Base-by-base conservation (phyloP, 768 basidiomycete species). In the Hygrocybe punicea region DNA sequence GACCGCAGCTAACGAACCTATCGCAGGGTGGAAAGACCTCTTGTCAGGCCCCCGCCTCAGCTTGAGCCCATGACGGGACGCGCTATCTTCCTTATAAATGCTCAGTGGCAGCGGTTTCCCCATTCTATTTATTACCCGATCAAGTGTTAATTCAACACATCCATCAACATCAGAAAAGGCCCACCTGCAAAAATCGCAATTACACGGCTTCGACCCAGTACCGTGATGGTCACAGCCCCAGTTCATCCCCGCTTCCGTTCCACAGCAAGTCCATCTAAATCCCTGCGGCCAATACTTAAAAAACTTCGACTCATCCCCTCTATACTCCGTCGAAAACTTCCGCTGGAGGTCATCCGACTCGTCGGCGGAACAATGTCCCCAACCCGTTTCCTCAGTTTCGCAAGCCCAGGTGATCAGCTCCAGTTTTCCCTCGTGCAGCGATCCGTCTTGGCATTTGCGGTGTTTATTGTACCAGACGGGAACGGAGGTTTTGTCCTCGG, bases 171-270 rank as follows among this genome's bases (percentile, higher is more conserved):
- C 33, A 6, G 23, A 44, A 47, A 51, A 47, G n/a, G n/a, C 10
- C 10, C 21, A 73, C 73, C 64, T 67, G 72, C 73, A 76, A 54
- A 68, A 75, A 62, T 75, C 71, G 57, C 73, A 76, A 48, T 71
- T 71, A 51, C 74, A 76, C 2, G 69, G 70, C 19, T 58, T 66
- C 4, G 60, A 64, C 4, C 74, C 74, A 3, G 73, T 63, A 14
- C 74, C 74, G 63, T 76, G 73, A 62, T 75, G 74, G 58, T 76
- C 73, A 50, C 74, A 75, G 35, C 73, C 73, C 36, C 59, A 72
- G 8, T 66, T 53, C 69, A 73, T 71, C 4, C 56, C 69, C 1
- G 62, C 72, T 46, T 69, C 62, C 44, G 67, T 71, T 2, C 75
- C 74, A 62, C 74, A 76, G 56, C 73, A 75, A 6, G 73, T 73